Conservation (phyloP, 306 rosid genomes). For the Fragaria vesca region DNA sequence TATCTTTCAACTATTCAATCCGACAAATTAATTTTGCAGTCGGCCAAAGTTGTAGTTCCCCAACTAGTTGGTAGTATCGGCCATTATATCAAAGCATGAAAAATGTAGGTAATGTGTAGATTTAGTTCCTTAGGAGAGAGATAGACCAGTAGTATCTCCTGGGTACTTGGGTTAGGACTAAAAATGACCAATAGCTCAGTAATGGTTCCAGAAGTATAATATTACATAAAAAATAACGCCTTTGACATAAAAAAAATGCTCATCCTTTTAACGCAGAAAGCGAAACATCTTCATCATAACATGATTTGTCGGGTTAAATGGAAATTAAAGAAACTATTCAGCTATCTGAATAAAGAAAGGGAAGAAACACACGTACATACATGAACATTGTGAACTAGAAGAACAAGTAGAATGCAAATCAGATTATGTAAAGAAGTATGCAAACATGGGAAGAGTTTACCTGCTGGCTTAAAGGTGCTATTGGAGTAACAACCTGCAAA, state of each 20-base stretch:
- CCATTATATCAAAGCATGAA: neutral
- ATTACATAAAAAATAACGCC: neutral
- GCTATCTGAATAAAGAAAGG: neutral
- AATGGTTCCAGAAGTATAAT: neutral
- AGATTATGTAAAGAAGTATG: neutral
- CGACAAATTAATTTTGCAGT: neutral
- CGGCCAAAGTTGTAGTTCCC: neutral
- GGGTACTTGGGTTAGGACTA: neutral
- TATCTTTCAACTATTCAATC: neutral
- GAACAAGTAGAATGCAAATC: neutral
- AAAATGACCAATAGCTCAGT: neutral
- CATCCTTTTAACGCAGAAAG: neutral
- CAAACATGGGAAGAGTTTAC: conserved; percentile 38
- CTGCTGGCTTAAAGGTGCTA: conserved; percentile 98
- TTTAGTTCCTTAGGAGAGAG: neutral
- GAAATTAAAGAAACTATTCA: neutral
- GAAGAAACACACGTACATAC: neutral
- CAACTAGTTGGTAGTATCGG: neutral
- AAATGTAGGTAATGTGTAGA: neutral
- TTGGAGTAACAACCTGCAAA: conserved; percentile 96
- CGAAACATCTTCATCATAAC: neutral
- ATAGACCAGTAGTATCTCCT: neutral
- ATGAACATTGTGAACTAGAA: neutral
- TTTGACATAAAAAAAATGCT: neutral
- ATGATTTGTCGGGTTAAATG: neutral